Base-by-base conservation (phyloP, 2,329 filamentous ascomycete genomes). In the Xylariales sp. region DNA sequence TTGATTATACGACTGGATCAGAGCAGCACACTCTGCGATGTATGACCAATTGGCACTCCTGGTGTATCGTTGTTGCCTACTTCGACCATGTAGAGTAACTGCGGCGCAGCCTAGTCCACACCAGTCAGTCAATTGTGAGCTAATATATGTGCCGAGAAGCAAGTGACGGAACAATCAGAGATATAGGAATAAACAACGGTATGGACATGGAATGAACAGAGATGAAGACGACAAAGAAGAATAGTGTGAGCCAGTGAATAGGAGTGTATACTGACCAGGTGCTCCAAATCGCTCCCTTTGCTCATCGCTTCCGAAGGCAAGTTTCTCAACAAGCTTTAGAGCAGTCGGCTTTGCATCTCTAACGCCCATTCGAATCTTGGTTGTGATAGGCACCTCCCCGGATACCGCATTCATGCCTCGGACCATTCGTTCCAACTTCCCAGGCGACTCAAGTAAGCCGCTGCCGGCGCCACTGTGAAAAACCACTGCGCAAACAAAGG, bases 371-470 rank as follows among this genome's bases (percentile, higher is more conserved):
- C 93, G 82, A 53, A 98, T 90, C 71, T 98, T 98, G 53, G 88
- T 86, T 0, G 89, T 95, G 55, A 98, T 88, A 16, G 93, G 93
- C 19, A 94, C 82, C 54, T 94, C 86, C 31, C 86, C 84, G 3
- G 89, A 95, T 9, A 97, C 88, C 31, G 82, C 78, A 58, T 95
- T 96, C 93, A 98, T 98, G 52, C 93, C 93, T 48, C 90, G 80
- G 31, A 98, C 75, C 66, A 96, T 97, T 64, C 91, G 91, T 64
- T 96, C 90, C 37, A 98, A 70, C 65, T 96, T 97, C 44, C 81
- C 81, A 21, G 80, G 86, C 40, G 83, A 75, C 55, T 98, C 93
- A n/a, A 98, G 80, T 12, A 98, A 78, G 2, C 88, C 91, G 15
- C 91, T 95, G 4, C 93, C 93, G 29, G 87, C 88, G 38, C 93